These are phyloP conservation scores for Exophiala calicioides DNA, from an alignment of 2,329 filamentous ascomycete species.

Conservation along the genomic window DNA sequence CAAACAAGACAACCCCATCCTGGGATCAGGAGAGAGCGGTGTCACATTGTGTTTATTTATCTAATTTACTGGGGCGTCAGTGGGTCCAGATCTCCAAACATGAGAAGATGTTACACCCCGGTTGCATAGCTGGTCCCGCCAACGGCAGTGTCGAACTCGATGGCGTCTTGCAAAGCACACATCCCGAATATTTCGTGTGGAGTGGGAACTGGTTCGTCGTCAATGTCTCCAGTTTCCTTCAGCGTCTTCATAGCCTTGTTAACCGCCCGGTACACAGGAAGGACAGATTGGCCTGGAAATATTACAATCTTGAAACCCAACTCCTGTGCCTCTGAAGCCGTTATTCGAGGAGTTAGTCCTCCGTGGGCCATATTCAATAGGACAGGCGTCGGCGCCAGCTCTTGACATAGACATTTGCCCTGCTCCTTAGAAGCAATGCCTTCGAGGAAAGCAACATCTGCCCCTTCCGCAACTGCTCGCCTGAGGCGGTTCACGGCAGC, in stretches of 20 bases:
- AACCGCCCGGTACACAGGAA: background rate
- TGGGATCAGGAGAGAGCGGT: too few species aligned
- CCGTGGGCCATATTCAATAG: slow-evolving; percentile 48
- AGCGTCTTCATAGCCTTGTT: slow-evolving; percentile 35
- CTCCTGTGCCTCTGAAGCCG: slow-evolving; percentile 41
- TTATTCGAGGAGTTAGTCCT: slow-evolving; percentile 42
- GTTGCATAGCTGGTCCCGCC: slow-evolving; percentile 31
- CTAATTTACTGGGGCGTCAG: too few species aligned
- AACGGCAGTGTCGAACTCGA: slow-evolving; percentile 41
- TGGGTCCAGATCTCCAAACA: too few species aligned
- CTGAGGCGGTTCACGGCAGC: slow-evolving; percentile 40
- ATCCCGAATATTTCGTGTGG: slow-evolving; percentile 43
- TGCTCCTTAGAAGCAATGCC: slow-evolving; percentile 42
- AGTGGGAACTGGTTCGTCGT: slow-evolving; percentile 36
- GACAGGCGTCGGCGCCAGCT: slow-evolving; percentile 43
- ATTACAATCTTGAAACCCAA: slow-evolving; percentile 47
- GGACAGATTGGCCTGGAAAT: slow-evolving; percentile 33
- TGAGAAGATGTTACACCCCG: slow-evolving; percentile 2
- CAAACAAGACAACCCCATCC: too few species aligned
- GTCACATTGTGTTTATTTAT: too few species aligned
- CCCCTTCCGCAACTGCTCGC: slow-evolving; percentile 42
- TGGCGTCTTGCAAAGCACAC: slow-evolving; percentile 42
- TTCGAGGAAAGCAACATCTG: slow-evolving; percentile 45
- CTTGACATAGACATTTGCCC: slow-evolving; percentile 36
- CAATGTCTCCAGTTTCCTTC: slow-evolving; percentile 39